Percentiles rank a stretch among this genome's conserved stretches.
Conservation (phyloP, 345 rosid species). For the Xanthoceras sorbifolium region DNA sequence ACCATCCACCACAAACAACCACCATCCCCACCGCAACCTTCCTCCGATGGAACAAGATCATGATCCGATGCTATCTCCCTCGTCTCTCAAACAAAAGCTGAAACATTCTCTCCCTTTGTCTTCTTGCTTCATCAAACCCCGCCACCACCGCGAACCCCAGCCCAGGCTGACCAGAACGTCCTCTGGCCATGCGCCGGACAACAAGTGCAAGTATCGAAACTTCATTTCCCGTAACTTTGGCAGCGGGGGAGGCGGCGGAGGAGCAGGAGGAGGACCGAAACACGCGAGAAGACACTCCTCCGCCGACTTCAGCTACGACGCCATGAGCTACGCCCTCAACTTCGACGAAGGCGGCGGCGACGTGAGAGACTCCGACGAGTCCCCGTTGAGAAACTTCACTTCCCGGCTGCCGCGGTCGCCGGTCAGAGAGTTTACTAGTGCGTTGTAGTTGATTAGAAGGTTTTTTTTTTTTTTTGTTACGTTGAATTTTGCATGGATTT, state of each 20-base stretch:
- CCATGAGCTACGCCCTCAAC: constrained; percentile 48
- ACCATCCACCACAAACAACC: background rate
- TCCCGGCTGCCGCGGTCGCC: constrained; percentile 42
- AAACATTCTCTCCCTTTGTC: constrained; percentile 31
- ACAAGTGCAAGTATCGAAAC: constrained; percentile 26
- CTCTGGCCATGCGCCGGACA: constrained; percentile 19
- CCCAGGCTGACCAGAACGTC: constrained; percentile 21
- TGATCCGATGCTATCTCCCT: constrained; percentile 1
- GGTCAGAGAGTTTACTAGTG: background rate
- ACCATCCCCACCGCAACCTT: background rate
- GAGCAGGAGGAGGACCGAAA: background rate
- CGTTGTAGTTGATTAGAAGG: background rate
- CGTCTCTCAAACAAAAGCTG: constrained; percentile 33
- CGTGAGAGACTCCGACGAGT: background rate
- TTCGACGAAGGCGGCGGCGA: constrained; percentile 38
- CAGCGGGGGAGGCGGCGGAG: background rate
- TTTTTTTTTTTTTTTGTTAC: background rate
- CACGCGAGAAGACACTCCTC: constrained; percentile 38
- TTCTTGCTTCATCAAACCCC: constrained; percentile 22
- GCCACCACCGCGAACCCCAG: background rate
- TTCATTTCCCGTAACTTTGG: constrained; percentile 30
- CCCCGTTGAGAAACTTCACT: constrained; percentile 23
- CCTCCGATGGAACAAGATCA: background rate
- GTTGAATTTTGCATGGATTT: background rate
- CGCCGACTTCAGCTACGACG: constrained; percentile 38